Evolutionary conservation across 345 rosid species (phyloP).

Genomic region (Eucalyptus polyanthemos): DNA sequence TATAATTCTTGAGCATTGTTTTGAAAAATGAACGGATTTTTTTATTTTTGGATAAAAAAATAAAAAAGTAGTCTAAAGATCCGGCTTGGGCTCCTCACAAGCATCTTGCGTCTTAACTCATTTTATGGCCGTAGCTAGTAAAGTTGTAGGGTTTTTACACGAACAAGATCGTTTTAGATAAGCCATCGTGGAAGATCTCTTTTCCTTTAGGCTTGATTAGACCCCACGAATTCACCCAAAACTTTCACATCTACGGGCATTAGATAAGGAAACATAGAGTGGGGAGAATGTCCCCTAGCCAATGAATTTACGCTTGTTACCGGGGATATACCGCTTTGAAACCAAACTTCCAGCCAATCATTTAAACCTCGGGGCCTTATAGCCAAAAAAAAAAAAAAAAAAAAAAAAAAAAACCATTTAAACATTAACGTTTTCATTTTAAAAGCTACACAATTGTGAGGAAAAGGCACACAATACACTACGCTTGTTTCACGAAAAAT

Average conservation of each 20-base stretch:
- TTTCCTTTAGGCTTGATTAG: background rate
- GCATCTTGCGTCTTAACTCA: background rate
- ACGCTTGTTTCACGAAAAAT: fast-evolving
- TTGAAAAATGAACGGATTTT: no score
- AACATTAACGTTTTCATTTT: background rate
- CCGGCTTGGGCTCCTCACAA: background rate
- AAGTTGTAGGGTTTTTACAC: background rate
- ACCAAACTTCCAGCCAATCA: background rate
- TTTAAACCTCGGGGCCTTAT: background rate
- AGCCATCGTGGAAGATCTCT: background rate
- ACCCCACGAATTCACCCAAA: background rate
- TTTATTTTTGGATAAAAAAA: no score
- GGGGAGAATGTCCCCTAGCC: background rate
- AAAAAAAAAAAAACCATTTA: no score
- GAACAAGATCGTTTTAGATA: background rate
- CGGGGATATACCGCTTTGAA: background rate
- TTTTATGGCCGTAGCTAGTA: background rate
- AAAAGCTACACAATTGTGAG: background rate
- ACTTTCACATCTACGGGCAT: background rate
- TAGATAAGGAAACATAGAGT: background rate
- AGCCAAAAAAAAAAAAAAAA: background rate
- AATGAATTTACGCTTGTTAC: background rate
- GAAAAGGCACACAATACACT: background rate
- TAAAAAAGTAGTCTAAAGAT: background rate
- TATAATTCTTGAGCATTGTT: no score